Conservation (phyloP, 768 basidiomycete species). For the Pholiota molesta region DNA sequence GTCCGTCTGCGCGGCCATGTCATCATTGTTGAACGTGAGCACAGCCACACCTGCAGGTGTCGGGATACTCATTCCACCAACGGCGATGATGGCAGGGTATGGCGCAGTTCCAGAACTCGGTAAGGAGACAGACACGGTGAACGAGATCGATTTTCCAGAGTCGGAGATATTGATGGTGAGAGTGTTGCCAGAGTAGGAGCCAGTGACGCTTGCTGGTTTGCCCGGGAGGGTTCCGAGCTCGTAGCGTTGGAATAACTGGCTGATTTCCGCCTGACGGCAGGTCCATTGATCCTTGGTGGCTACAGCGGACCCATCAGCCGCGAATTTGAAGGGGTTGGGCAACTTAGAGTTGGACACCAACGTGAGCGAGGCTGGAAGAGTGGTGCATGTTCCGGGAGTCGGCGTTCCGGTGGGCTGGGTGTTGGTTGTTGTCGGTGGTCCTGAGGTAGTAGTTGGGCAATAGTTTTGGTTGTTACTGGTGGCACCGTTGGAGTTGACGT, state of each 20-base stretch:
- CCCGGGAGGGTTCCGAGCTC: constrained; percentile 55
- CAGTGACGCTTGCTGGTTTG: constrained; percentile 48
- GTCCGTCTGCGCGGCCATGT: constrained; percentile 53
- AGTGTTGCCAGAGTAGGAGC: constrained; percentile 44
- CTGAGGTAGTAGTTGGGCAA: constrained; percentile 6
- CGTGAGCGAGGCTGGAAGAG: constrained; percentile 32
- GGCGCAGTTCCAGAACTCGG: constrained; percentile 47
- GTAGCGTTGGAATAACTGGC: constrained; percentile 50
- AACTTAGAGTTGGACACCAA: constrained; percentile 43
- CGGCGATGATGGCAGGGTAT: constrained; percentile 56
- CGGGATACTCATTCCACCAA: constrained; percentile 47
- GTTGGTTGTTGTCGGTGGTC: constrained; percentile 21
- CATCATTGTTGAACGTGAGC: constrained; percentile 57
- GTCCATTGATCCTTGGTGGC: constrained; percentile 49
- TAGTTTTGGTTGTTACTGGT: constrained; percentile 9
- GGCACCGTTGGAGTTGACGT: constrained; percentile 11
- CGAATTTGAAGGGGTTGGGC: constrained; percentile 58
- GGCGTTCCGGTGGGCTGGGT: constrained; percentile 23
- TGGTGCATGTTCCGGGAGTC: constrained; percentile 27
- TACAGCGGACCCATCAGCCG: constrained; percentile 41
- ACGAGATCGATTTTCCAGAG: constrained; percentile 50
- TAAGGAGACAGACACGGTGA: constrained; percentile 46
- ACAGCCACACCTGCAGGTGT: constrained; percentile 39
- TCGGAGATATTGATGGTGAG: constrained; percentile 53
- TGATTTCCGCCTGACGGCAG: constrained; percentile 54